Base-by-base conservation (phyloP, 2,329 filamentous ascomycete genomes). In the Alternaria angustiovoidea region DNA sequence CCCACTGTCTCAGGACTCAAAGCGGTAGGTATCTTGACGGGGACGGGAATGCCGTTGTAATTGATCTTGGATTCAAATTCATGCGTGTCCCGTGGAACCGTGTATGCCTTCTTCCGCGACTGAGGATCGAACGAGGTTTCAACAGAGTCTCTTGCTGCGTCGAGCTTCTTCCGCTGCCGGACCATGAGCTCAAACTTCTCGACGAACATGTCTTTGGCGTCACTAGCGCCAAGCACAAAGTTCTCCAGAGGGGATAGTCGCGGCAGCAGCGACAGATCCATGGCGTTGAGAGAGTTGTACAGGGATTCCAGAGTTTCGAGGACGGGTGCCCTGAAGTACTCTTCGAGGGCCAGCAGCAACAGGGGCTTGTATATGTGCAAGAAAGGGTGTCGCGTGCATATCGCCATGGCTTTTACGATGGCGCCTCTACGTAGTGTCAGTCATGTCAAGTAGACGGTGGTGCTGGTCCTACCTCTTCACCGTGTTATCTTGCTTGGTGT, bases 321-420 rank as follows among this genome's bases (percentile, higher is more conserved):
- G 34, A 91, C 89, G 0, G 95, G 95, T 0, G 90, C 89, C 74
- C 96, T 95, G 81, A 98, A 99, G 78, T 99, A 99, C 75, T 98
- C 94, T 73, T 99, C 94, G 53, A 99, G 84, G 0, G 95, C 95
- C 43, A 99, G 82, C 38, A 99, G 83, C 52, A 99, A 84, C 39
- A 99, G 85, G 28, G 95, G 95, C 91, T 99, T 99, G 83, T 99
- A 99, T 65, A 99, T 99, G 80, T 99, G 95, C 68, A 99, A 82
- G 79, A 99, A 99, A 3, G 95, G 94, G 82, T 99, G 95, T 43
- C 95, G 86, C 7, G 95, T 99, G 83, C 95, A 99, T 69, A 99
- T 97, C 30, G 95, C 95, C 95, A 99, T 99, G 42, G 95, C 93
- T 78, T 98, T 98, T 59, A 98, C 94, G 51, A 97, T 86, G 20